Conservation (phyloP, 2,329 filamentous ascomycete genomes). For the Paracoccidioides lutzii region DNA sequence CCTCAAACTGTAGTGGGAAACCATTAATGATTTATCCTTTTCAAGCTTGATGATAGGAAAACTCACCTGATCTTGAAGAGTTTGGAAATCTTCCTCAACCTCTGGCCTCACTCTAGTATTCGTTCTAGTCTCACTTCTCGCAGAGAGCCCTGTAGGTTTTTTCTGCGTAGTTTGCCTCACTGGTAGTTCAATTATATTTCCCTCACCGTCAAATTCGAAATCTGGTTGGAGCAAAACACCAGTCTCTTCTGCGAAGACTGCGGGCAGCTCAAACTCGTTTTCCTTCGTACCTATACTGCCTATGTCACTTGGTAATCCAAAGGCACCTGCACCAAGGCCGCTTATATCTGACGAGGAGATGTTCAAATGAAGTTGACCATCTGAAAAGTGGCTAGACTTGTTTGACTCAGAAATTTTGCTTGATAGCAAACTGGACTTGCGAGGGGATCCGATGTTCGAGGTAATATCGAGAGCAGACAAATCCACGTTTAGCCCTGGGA, state of each 20-base stretch:
- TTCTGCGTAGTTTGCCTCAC: constrained; percentile 4
- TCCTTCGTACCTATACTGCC: constrained; percentile 25
- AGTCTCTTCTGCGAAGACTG: constrained; percentile 29
- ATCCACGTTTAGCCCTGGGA: constrained; percentile 48
- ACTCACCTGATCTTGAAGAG: constrained; percentile 25
- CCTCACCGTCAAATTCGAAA: constrained; percentile 50
- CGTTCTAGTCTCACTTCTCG: constrained; percentile 23
- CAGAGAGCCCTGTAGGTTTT: constrained; percentile 10
- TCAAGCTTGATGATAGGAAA: not conserved
- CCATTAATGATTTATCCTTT: not conserved
- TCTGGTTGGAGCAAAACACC: constrained; percentile 39
- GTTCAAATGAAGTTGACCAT: constrained; percentile 27
- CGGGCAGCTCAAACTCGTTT: constrained; percentile 16
- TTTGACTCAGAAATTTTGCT: constrained; percentile 23
- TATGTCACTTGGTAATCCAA: constrained; percentile 31
- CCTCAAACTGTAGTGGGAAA: constrained; percentile 12
- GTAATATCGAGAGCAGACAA: constrained; percentile 33
- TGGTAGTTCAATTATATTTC: constrained; percentile 41
- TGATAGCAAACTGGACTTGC: constrained; percentile 22
- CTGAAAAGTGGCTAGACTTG: constrained; percentile 13
- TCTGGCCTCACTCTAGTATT: constrained; percentile 31
- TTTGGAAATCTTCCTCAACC: constrained; percentile 28
- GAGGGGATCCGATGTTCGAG: constrained; percentile 20
- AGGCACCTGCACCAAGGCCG: constrained; percentile 25
- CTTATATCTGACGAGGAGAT: constrained; percentile 39